These are phyloP conservation scores for Taxawa tesnikishii DNA, from an alignment of 2,329 filamentous ascomycete species.

Conservation along the genomic window DNA sequence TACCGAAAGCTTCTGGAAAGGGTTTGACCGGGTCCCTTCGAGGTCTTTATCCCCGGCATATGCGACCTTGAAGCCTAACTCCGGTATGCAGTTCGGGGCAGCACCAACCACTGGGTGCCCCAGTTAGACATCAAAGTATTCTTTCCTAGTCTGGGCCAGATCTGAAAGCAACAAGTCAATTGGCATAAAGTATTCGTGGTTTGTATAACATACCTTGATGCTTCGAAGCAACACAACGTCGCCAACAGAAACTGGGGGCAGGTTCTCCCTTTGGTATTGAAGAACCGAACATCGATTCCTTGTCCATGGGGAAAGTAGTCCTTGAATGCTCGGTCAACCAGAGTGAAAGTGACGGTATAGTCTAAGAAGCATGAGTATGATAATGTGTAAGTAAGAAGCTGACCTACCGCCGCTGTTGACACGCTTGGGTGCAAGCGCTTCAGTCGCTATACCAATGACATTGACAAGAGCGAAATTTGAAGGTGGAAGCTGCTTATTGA, in stretches of 20 bases:
- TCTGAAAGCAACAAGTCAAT: no score
- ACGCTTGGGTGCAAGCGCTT: constrained; percentile 41
- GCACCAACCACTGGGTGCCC: no score
- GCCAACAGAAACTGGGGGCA: constrained; percentile 33
- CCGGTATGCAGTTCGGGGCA: background rate
- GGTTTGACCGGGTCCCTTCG: background rate
- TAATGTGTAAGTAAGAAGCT: no score
- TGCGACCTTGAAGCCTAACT: background rate
- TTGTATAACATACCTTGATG: constrained; percentile 18
- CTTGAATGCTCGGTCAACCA: constrained; percentile 21
- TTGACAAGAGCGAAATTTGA: constrained; percentile 28
- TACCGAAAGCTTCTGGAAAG: constrained; percentile 9
- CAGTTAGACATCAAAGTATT: no score
- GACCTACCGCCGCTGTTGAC: constrained; percentile 42
- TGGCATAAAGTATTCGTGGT: no score
- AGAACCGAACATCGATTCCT: constrained; percentile 49
- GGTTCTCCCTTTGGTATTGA: no score
- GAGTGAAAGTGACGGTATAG: constrained; percentile 20
- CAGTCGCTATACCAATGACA: constrained; percentile 60
- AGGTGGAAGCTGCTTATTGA: background rate
- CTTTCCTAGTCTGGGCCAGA: no score
- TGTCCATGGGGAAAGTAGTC: no score
- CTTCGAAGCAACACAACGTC: constrained; percentile 54
- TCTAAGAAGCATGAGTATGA: no score
- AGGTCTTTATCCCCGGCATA: background rate